Evolutionary conservation across 805 yeast species (phyloP), one percentile per base, ranked within the genome.

Genomic region (Saccharomycopsis olivae): DNA sequence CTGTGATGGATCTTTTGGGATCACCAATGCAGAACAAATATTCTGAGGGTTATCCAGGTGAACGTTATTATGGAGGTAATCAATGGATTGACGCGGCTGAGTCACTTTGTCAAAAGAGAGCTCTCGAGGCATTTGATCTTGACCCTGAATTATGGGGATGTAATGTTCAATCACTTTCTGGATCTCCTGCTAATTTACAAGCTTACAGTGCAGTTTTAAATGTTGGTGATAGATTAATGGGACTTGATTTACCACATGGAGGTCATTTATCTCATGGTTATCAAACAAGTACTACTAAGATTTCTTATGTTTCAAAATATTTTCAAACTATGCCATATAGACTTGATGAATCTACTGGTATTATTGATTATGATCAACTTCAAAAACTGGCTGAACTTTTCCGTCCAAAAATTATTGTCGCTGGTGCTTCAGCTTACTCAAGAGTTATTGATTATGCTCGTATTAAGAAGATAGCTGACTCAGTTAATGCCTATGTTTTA

Each of bases 21-120:
- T 81, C 97, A 38, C 95, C 94, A 60, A 86, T 92, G 96, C 84
- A 84, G 62, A 92, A 92, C 77, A 92, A 92, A 71, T 92, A 92
- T 69, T 87, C 96, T 29, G 98, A 92, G 68, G 98, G 98, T 48
- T 89, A 92, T 68, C 98, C 98, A 46, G 97, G 97, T 51, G 96
- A 94, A 49, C 79, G 98, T 64, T 92, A 92, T 71, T 92, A 92
- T 61, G 98, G 98, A 63, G 97, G 97, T 61, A 92, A 92, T 64
- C 94, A 92, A 71, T 80, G 81, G 65, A 92, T 92, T 51, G 98
- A 92, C 68, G 78, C 83, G 62, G 86, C 88, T 59, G 98, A 92
- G 68, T 61, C 73, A 24, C 67, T 92, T 55, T 92, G 98, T 66
- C 97, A 88, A 69, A 66, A 82, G 56, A 81, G 98, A 66, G 98